A percentile compares a stretch with the other conserved stretches of the same genome.
Evolutionary conservation across 805 yeast genomes (phyloP).

Genomic region (Wickerhamomyces queroliae): DNA sequence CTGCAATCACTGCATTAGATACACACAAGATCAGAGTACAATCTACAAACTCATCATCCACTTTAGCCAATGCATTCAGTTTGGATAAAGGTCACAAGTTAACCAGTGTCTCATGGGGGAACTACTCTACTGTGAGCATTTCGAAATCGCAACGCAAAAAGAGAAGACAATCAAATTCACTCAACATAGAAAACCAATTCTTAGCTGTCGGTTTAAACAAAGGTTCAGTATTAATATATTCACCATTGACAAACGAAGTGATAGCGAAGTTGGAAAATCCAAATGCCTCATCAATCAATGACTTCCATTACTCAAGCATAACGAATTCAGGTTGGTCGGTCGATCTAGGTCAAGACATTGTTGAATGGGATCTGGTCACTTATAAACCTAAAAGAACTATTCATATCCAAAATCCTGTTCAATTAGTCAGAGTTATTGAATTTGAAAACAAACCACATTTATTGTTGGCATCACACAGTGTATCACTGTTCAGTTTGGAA

Average conservation of each 20-base stretch:
- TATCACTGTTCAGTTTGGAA: constrained; percentile 44
- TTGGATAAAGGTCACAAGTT: constrained; percentile 46
- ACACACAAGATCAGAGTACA: constrained; percentile 64
- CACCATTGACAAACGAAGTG: constrained; percentile 59
- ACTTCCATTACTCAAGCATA: constrained; percentile 37
- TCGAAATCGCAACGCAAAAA: constrained; percentile 9
- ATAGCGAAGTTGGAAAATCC: constrained; percentile 45
- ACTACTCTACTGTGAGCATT: constrained; percentile 13
- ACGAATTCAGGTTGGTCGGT: constrained; percentile 50
- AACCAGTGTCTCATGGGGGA: constrained; percentile 50
- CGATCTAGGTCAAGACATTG: constrained; percentile 51
- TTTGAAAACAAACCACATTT: constrained; percentile 31
- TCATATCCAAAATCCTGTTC: constrained; percentile 26
- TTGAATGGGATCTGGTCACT: constrained; percentile 54
- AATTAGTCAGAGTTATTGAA: constrained; percentile 27
- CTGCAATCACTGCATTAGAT: constrained; percentile 63
- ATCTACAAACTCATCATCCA: constrained; percentile 36
- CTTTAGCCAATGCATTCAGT: constrained; percentile 40
- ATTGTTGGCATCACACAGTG: constrained; percentile 62
- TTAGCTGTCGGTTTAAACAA: constrained; percentile 59
- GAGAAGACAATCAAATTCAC: constrained; percentile 16
- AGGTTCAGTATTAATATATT: constrained; percentile 60
- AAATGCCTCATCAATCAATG: constrained; percentile 40
- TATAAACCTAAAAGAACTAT: constrained; percentile 37
- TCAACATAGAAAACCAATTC: constrained; percentile 34